Evolutionary conservation across 352 stramenopile species (phyloP).

Genomic region (Globisporangium middletonii): DNA sequence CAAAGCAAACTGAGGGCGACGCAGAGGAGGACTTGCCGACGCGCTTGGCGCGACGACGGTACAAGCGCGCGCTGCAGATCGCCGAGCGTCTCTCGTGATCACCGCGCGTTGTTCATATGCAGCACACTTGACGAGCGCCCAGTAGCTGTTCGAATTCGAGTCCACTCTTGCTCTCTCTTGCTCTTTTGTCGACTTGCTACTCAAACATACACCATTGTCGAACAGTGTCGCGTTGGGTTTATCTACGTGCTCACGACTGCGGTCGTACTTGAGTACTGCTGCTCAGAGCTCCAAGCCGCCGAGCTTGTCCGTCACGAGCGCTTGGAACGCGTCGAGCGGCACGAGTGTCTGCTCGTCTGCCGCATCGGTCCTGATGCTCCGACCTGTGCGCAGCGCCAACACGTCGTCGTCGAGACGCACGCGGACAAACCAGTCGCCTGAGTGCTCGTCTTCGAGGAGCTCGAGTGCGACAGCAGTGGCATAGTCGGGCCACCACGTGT

Average conservation of each 20-base stretch:
- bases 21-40: constrained; percentile 51
- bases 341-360: constrained; percentile 14
- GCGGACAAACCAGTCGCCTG: constrained; percentile 51
- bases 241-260: background rate
- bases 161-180: too few species aligned
- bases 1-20: constrained; percentile 36
- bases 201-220: background rate
- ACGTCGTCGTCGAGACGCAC: constrained; percentile 42
- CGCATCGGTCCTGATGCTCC: background rate
- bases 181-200: too few species aligned
- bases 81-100: constrained; percentile 41
- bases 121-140: too few species aligned
- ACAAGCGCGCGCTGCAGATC: constrained; percentile 77
- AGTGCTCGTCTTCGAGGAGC: constrained; percentile 51
- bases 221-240: background rate
- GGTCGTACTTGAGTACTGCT: background rate
- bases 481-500: constrained; percentile 69
- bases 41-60: constrained; percentile 57
- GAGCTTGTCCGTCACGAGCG: constrained; percentile 29
- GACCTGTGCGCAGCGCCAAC: constrained; percentile 16
- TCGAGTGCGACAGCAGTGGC: constrained; percentile 59
- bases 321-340: constrained; percentile 32
- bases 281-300: constrained; percentile 3
- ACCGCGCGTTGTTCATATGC: too few species aligned
- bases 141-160: background rate